A percentile compares a stretch with the other conserved stretches of the same genome.
Evolutionary conservation across 1,284 basidiomycete genomes (phyloP).

Genomic region (Trichosporon inkin): DNA sequence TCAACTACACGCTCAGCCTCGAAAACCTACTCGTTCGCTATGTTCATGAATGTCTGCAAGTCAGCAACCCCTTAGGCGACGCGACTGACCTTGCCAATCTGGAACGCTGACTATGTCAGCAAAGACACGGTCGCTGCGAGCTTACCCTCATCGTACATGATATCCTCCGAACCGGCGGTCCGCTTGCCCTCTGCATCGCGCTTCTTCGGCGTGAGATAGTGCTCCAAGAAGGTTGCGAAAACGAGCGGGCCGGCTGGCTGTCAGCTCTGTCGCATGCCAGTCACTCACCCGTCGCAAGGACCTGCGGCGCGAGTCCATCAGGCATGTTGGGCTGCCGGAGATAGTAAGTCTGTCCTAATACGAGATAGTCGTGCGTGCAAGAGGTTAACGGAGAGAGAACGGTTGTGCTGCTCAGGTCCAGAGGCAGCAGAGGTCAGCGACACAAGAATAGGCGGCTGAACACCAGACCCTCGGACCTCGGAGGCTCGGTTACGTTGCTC

Average conservation of each 20-base stretch:
- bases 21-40: constrained; percentile 52
- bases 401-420: too few species aligned
- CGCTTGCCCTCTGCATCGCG: constrained; percentile 49
- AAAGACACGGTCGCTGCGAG: background rate
- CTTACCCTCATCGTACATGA: constrained; percentile 69
- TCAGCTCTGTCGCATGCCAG: background rate
- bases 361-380: background rate
- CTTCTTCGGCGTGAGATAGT: constrained; percentile 65
- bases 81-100: constrained; percentile 57
- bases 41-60: constrained; percentile 59
- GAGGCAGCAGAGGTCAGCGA: too few species aligned
- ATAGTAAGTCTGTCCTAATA: background rate
- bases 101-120: constrained; percentile 4
- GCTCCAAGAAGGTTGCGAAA: constrained; percentile 72
- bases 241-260: constrained; percentile 62
- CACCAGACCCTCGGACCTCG: too few species aligned
- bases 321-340: constrained; percentile 27
- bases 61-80: background rate
- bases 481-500: too few species aligned
- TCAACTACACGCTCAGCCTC: constrained; percentile 12
- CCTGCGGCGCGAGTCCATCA: constrained; percentile 39
- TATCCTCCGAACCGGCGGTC: constrained; percentile 63
- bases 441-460: too few species aligned
- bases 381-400: background rate
- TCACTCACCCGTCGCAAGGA: constrained; percentile 34